phyloP scores from a whole-genome alignment of 2,329 filamentous ascomycete genomes.

The Dendryphion nanum region DNA sequence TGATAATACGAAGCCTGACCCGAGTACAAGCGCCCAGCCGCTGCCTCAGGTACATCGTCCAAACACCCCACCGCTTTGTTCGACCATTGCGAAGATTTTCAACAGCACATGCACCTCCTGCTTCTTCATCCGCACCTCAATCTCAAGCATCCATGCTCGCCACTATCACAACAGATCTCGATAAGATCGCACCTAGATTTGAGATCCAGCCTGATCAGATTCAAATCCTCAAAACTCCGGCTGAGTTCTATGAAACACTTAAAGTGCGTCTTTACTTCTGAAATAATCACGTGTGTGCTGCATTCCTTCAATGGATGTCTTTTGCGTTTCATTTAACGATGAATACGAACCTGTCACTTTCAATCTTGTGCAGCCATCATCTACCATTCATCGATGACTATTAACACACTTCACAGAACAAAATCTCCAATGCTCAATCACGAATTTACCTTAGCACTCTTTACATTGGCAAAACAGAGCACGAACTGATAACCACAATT shows the following conservation, averaged over 20 bases:
- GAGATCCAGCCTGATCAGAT: constrained; percentile 80
- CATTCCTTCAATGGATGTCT: background rate
- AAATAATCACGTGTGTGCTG: background rate
- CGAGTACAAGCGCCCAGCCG: constrained; percentile 22
- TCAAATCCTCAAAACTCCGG: constrained; percentile 72
- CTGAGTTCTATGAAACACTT: constrained; percentile 87
- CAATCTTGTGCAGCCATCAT: too few species aligned
- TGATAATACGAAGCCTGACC: constrained; percentile 35
- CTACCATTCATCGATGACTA: background rate
- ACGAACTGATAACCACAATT: constrained; percentile 80
- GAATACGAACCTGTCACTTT: too few species aligned
- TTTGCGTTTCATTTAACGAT: background rate
- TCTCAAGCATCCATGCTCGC: constrained; percentile 57
- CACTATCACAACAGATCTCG: constrained; percentile 70
- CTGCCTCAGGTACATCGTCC: constrained; percentile 15
- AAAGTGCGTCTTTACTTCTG: constrained; percentile 61
- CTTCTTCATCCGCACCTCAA: constrained; percentile 28
- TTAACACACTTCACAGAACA: constrained; percentile 42
- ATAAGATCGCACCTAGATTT: constrained; percentile 87
- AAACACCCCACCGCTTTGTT: constrained; percentile 11
- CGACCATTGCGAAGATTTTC: constrained; percentile 32
- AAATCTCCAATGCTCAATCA: constrained; percentile 74
- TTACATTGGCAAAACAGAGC: constrained; percentile 92
- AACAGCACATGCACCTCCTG: constrained; percentile 27
- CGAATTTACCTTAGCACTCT: constrained; percentile 92